Percentiles rank a stretch among this genome's conserved stretches.
These are phyloP conservation scores for Arabis alpina DNA, from an alignment of 345 rosid species.

Conservation along the genomic window DNA sequence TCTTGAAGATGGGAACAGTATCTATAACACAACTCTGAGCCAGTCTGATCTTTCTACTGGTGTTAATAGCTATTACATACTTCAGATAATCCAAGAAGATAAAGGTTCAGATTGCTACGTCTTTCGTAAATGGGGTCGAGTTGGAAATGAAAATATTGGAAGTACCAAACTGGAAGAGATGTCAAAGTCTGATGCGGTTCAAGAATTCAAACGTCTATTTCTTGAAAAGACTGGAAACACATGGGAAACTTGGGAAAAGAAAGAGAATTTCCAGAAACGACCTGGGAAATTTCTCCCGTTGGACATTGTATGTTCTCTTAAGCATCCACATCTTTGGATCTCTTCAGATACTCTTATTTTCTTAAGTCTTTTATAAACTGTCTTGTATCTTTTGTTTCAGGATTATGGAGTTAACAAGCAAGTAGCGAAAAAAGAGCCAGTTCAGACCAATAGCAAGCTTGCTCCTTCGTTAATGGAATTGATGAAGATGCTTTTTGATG, in stretches of 20 bases:
- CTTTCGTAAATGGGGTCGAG: constrained; percentile 97
- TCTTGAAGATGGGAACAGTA: constrained; percentile 84
- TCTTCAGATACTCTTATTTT: constrained; percentile 2
- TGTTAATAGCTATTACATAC: constrained; percentile 86
- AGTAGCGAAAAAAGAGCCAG: constrained; percentile 49
- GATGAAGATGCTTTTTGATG: constrained; percentile 91
- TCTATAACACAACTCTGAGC: constrained; percentile 92
- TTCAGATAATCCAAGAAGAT: constrained; percentile 94
- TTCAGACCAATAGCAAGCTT: constrained; percentile 61
- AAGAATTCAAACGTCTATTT: constrained; percentile 66
- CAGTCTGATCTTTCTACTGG: constrained; percentile 96
- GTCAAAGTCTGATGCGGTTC: constrained; percentile 78
- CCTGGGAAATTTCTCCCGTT: constrained; percentile 89
- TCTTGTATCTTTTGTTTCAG: constrained; percentile 46
- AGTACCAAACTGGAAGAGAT: constrained; percentile 73
- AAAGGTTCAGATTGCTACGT: constrained; percentile 74
- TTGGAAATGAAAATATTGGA: constrained; percentile 88
- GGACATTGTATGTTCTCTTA: constrained; percentile 69
- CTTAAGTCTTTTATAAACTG: constrained; percentile 6
- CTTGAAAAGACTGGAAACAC: constrained; percentile 93
- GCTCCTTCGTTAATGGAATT: constrained; percentile 70
- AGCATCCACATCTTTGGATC: constrained; percentile 27
- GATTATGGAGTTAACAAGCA: constrained; percentile 90
- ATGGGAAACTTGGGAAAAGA: constrained; percentile 94
- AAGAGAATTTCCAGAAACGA: constrained; percentile 72